Base-by-base conservation (phyloP, 257 asterid genomes). In the Rauvolfia tetraphylla region DNA sequence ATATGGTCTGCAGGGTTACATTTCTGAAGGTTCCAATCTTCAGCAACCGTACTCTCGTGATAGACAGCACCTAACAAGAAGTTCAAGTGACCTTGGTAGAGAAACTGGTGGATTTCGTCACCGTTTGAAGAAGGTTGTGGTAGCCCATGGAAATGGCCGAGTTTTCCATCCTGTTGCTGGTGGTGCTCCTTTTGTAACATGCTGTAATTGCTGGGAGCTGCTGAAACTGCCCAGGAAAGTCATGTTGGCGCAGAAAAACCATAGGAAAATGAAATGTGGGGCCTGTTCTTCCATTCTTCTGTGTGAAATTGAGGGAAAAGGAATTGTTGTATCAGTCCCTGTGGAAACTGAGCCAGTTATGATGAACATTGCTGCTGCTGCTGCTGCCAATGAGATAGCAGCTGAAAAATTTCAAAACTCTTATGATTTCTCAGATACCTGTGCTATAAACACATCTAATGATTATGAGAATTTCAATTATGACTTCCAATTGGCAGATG, bases 141-240 rank as follows among this genome's bases (percentile, higher is more conserved):
- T 81, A 10, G 62, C 85, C 73, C 87, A 75, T 48, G 85, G 86
- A 72, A 77, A 80, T 51, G 88, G 83, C 58, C 84, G 75, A 22
- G 76, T 81, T 68, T 76, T 78, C 79, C 79, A 79, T 81, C 90
- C 99, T 44, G 73, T 95, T 59, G 91, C 93, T 41, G 98, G 99
- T 59, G 99, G 97, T 54, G 96, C 99, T 70, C 99, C 99, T 6
- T 88, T 92, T 36, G 73, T 92, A 78, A 81, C 94, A n/a, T 95
- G 99, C 86, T 84, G 85, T 75, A 88, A 84, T 78, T 95, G 99
- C 91, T 92, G 85, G 68, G 97, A 90, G 91, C 48, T 91, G 68
- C 86, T 95, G 84, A 91, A 80, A 77, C 80, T 95, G 51, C 85
- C 93, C 25, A 86, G 80, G 78, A 91, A 85, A 81, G 84, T 79